phyloP scores from a whole-genome alignment of 2,329 filamentous ascomycete genomes.

The Aspergillus sp. region DNA sequence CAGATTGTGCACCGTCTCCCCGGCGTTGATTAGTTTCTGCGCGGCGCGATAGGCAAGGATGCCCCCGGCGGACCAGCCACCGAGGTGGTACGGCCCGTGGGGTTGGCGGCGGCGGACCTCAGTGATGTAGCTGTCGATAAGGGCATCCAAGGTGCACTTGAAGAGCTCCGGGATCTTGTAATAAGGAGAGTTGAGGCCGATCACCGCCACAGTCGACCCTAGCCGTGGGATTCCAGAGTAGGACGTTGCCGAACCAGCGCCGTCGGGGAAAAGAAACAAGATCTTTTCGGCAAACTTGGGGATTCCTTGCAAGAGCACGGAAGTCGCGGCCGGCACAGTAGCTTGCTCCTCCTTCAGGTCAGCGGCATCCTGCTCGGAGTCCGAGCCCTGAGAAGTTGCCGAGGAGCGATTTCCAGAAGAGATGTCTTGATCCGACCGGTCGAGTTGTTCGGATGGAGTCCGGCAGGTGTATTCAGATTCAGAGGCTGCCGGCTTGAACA shows the following conservation, averaged over 20 bases:
- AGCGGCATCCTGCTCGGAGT: not conserved
- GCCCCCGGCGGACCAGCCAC: conserved; percentile 69
- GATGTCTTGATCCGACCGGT: not conserved
- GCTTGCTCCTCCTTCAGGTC: not conserved
- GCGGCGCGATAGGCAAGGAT: conserved; percentile 64
- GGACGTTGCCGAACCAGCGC: conserved; percentile 46
- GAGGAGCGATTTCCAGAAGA: not conserved
- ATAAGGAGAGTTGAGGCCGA: conserved; percentile 50
- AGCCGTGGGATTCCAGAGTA: conserved; percentile 43
- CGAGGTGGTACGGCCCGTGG: conserved; percentile 56
- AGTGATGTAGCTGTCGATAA: conserved; percentile 21
- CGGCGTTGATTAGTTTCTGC: conserved; percentile 54
- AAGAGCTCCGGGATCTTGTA: conserved; percentile 23
- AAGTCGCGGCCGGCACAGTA: not conserved
- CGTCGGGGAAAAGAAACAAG: conserved; percentile 51
- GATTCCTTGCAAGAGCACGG: not conserved
- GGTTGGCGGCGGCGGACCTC: conserved; percentile 41
- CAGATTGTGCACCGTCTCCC: conserved; percentile 55
- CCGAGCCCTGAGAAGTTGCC: not conserved
- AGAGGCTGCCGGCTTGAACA: not conserved
- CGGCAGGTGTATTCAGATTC: not conserved
- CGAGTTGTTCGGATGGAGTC: not conserved
- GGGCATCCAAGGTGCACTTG: not conserved
- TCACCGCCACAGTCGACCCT: conserved; percentile 50
- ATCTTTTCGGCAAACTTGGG: conserved; percentile 9